Evolutionary conservation across 495 filamentous ascomycete species (phyloP).

Genomic region (Pyrenopolyporus hunteri): DNA sequence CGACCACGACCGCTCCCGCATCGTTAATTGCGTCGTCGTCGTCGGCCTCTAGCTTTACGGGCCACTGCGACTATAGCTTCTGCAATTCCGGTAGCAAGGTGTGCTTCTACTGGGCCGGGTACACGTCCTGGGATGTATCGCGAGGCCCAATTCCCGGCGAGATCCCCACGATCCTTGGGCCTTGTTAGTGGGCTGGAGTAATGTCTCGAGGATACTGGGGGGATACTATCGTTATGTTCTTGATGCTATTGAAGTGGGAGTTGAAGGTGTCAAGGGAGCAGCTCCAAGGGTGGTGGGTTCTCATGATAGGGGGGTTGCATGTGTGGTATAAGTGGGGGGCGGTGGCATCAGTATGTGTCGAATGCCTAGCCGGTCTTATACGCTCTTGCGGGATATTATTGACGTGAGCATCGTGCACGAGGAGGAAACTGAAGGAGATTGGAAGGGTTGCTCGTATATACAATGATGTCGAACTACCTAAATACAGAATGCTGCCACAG

Average conservation of each 20-base stretch:
- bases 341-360: too few species aligned
- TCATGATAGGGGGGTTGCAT: too few species aligned
- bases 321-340: too few species aligned
- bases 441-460: conserved; percentile 15
- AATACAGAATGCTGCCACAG: neutral
- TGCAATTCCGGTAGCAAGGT: conserved; percentile 31
- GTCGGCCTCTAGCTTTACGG: conserved; percentile 10
- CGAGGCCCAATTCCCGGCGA: conserved; percentile 40
- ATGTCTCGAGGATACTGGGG: neutral
- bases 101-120: conserved; percentile 42
- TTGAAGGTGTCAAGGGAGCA: neutral
- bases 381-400: neutral
- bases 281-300: too few species aligned
- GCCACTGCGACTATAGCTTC: conserved; percentile 36
- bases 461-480: conserved; percentile 17
- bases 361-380: too few species aligned
- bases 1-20: neutral
- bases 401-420: too few species aligned
- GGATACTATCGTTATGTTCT: neutral
- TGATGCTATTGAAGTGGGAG: neutral
- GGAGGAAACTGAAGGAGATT: neutral
- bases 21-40: neutral
- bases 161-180: conserved; percentile 31
- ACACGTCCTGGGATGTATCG: conserved; percentile 39
- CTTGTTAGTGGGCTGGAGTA: conserved; percentile 17